Evolutionary conservation across 805 yeast genomes (phyloP).

Genomic region (Peterozyma toletana): DNA sequence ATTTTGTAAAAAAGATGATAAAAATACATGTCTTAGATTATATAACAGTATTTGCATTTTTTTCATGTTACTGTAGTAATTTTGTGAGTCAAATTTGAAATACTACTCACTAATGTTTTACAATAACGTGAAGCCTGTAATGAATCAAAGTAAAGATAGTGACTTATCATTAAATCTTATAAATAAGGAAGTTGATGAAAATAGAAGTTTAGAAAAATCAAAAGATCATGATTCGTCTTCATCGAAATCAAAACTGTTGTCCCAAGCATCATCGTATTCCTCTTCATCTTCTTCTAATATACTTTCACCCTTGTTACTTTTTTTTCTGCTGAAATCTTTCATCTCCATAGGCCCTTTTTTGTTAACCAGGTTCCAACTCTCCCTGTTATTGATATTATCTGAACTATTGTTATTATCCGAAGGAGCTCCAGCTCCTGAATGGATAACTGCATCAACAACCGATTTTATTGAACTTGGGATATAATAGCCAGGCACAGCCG

Average conservation of each 20-base stretch:
- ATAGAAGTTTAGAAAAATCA: background rate
- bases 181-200: background rate
- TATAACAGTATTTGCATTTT: too few species aligned
- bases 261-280: background rate
- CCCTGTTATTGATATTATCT: background rate
- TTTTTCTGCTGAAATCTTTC: slow-evolving; percentile 2
- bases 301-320: background rate
- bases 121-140: too few species aligned
- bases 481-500: background rate
- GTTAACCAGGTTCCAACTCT: background rate
- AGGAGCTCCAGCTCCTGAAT: slow-evolving; percentile 2
- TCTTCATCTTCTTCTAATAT: background rate
- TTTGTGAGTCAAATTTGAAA: too few species aligned
- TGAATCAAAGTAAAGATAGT: too few species aligned
- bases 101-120: too few species aligned
- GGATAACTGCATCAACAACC: slow-evolving; percentile 9
- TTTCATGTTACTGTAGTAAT: too few species aligned
- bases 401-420: background rate
- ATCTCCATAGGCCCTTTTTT: slow-evolving; percentile 2
- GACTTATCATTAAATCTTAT: background rate
- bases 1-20: too few species aligned
- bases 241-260: slow-evolving; percentile 1
- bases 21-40: too few species aligned
- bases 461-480: slow-evolving; percentile 4
- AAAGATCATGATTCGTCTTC: background rate